phyloP scores from a whole-genome alignment of 2,329 filamentous ascomycete species.

The Alternaria solani region DNA sequence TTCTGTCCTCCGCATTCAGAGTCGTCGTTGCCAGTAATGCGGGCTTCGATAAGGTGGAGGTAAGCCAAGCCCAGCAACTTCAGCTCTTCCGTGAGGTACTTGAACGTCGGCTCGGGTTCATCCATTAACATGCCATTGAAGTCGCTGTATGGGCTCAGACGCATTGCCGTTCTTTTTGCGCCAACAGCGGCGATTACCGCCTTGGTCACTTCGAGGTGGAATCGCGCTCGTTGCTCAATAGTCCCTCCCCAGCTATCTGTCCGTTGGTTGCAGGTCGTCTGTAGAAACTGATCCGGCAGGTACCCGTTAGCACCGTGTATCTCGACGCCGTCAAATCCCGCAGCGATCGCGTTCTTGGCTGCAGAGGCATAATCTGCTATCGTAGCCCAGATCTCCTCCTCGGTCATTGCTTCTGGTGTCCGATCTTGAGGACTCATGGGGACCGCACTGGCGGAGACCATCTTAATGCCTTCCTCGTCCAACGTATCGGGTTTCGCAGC shows the following conservation, averaged over 20 bases:
- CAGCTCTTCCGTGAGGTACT: background rate
- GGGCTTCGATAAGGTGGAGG: constrained; percentile 12
- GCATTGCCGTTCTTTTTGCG: constrained; percentile 62
- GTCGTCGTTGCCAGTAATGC: constrained; percentile 21
- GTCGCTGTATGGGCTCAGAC: constrained; percentile 66
- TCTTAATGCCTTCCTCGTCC: constrained; percentile 33
- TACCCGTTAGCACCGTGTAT: constrained; percentile 69
- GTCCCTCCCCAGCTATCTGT: constrained; percentile 58
- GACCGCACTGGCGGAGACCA: constrained; percentile 43
- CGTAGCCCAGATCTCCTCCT: constrained; percentile 46
- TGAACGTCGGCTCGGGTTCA: constrained; percentile 51
- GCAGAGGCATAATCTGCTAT: constrained; percentile 49
- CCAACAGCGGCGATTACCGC: constrained; percentile 61
- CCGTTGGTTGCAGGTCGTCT: constrained; percentile 62
- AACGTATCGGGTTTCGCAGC: constrained; percentile 52
- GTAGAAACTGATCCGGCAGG: constrained; percentile 71
- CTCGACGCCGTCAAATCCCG: constrained; percentile 68
- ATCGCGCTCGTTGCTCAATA: constrained; percentile 59
- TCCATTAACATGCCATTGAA: constrained; percentile 71
- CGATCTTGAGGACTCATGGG: constrained; percentile 36
- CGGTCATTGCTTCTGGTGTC: constrained; percentile 43
- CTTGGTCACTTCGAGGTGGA: constrained; percentile 61
- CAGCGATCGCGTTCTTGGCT: constrained; percentile 56
- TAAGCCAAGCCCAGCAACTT: constrained; percentile 7
- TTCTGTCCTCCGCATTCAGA: constrained; percentile 22